Evolutionary conservation across 257 asterid genomes (phyloP), one percentile per base, ranked within the genome.

Genomic region (Eucommia ulmoides): DNA sequence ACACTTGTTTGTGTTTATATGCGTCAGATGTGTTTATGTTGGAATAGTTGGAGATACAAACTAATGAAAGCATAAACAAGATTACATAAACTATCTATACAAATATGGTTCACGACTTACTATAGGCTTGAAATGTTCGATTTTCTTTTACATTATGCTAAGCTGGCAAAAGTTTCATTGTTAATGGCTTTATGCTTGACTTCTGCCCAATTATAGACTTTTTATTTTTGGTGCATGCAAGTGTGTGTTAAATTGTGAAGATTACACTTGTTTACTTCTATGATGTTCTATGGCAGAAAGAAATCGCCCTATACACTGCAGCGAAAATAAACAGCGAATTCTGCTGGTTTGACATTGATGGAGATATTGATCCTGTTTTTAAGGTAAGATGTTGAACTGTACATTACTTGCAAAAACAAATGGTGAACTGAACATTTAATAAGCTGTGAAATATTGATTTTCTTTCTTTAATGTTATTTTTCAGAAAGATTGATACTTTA

Each of bases 341-440:
- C 73, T 78, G 86, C 46, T 85, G 94, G 94, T 91, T 91, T 77
- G 94, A 91, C 70, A 92, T 83, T 68, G 98, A 85, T 67, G 98
- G 93, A 23, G 94, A 89, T 65, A 89, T 91, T 68, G 98, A 85
- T 71, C 93, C 98, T 60, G 92, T 91, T 50, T 91, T 91, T 68
- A 91, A 91, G 96, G 98, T 91, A 82, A 67, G 1, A 17, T 42
- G 19, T 18, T 4, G 48, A 16, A 42, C n/a, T n/a, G n/a, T n/a
- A n/a, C n/a, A n/a, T n/a, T n/a, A n/a, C n/a, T n/a, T n/a, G n/a
- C n/a, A n/a, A n/a, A n/a, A n/a, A n/a, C n/a, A n/a, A n/a, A n/a
- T n/a, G n/a, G n/a, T n/a, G n/a, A n/a, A n/a, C n/a, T n/a, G n/a
- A n/a, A n/a, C n/a, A n/a, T n/a, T n/a, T n/a, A n/a, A n/a, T n/a